These are phyloP conservation scores for Neofusicoccum laricinum DNA, from an alignment of 2,329 filamentous ascomycete genomes.

Conservation along the genomic window DNA sequence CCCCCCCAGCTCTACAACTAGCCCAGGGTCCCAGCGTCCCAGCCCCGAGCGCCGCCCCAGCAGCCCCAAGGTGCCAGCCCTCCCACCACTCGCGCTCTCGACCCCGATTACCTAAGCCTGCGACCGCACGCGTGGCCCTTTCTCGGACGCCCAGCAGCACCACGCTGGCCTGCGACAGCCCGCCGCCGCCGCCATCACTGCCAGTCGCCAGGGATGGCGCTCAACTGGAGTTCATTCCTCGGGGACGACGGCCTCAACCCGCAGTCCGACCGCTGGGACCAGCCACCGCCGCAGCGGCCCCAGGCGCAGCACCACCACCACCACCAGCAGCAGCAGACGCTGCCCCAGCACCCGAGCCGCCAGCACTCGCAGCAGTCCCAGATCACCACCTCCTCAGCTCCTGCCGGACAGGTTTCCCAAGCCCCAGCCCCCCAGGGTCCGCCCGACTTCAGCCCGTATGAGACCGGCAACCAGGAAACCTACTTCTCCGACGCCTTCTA, in stretches of 20 bases:
- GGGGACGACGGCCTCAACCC: slow-evolving; percentile 35
- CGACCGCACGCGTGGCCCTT: slow-evolving; percentile 13
- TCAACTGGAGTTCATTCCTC: slow-evolving; percentile 40
- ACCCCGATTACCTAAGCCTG: slow-evolving; percentile 15
- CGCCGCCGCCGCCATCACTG: not conserved
- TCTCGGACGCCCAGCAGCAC: not conserved
- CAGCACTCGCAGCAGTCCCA: not conserved
- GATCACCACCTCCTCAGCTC: not conserved
- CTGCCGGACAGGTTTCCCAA: not conserved
- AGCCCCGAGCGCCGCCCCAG: not conserved
- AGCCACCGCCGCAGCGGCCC: not conserved
- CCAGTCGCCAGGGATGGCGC: slow-evolving; percentile 31
- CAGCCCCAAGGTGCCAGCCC: not conserved
- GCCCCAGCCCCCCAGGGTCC: slow-evolving; percentile 15
- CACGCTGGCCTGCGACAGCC: not conserved
- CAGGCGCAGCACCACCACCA: not conserved
- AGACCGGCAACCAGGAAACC: slow-evolving; percentile 31
- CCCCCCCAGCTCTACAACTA: slow-evolving; percentile 16
- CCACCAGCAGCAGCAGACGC: not conserved
- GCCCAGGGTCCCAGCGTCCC: not conserved
- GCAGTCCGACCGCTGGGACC: slow-evolving; percentile 35
- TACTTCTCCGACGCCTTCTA: slow-evolving; percentile 36
- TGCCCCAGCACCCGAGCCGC: not conserved
- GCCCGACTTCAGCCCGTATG: slow-evolving; percentile 31
- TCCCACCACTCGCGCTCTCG: slow-evolving; percentile 2